These are phyloP conservation scores for Vicia sativa DNA, from an alignment of 306 rosid species.

Conservation along the genomic window DNA sequence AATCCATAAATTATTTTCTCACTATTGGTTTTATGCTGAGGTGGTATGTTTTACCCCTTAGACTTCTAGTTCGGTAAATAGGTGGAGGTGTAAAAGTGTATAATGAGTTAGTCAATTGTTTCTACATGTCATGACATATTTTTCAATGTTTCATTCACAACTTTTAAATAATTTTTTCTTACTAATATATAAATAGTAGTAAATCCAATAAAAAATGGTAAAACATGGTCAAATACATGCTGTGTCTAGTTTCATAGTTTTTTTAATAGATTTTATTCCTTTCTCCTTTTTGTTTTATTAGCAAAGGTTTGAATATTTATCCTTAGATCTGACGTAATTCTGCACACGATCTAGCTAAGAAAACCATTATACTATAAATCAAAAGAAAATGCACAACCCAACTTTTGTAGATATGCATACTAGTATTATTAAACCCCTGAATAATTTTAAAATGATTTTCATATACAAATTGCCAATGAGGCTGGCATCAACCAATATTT, in stretches of 20 bases:
- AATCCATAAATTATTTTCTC: too few species aligned
- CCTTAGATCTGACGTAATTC: not conserved
- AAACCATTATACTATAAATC: slow-evolving; percentile 8
- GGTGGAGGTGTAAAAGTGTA: too few species aligned
- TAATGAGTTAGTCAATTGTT: too few species aligned
- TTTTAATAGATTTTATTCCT: not conserved
- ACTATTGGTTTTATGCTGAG: too few species aligned
- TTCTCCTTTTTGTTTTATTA: not conserved
- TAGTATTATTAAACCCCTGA: too few species aligned
- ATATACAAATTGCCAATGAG: not conserved
- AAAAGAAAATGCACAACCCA: not conserved
- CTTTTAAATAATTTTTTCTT: not conserved
- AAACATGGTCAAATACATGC: not conserved
- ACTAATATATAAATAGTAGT: not conserved
- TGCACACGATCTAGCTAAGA: slow-evolving; percentile 30
- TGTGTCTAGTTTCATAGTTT: not conserved
- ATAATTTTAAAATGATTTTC: not conserved
- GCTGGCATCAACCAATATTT: slow-evolving; percentile 10
- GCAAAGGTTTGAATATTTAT: slow-evolving; percentile 8
- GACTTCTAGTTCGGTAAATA: too few species aligned
- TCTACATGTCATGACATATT: too few species aligned
- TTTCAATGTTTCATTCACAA: too few species aligned
- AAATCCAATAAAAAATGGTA: not conserved
- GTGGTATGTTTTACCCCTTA: too few species aligned
- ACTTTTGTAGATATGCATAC: not conserved